These are phyloP conservation scores for Xylariomycetidae sp. DNA, from an alignment of 2,329 filamentous ascomycete species.

Conservation along the genomic window DNA sequence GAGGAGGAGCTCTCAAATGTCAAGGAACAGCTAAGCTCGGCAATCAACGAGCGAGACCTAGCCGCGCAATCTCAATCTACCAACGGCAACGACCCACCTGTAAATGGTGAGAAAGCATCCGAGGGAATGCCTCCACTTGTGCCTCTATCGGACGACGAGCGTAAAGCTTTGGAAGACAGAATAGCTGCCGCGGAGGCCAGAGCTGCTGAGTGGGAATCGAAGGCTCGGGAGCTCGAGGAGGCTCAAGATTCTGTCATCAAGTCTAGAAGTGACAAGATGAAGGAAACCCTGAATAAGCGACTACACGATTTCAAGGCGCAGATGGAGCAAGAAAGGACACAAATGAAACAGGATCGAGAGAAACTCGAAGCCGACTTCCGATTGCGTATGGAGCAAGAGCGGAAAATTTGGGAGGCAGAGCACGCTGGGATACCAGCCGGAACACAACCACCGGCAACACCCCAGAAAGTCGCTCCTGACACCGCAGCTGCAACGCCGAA, in stretches of 20 bases:
- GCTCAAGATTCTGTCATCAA: slow-evolving; percentile 58
- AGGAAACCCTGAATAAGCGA: slow-evolving; percentile 62
- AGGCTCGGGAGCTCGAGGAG: slow-evolving; percentile 60
- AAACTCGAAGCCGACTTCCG: slow-evolving; percentile 53
- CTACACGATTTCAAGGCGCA: slow-evolving; percentile 57
- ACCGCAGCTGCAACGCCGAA: slow-evolving; percentile 30
- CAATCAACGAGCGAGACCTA: slow-evolving; percentile 60
- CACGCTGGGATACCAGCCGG: slow-evolving; percentile 14
- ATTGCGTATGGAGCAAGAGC: slow-evolving; percentile 24
- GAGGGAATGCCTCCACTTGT: slow-evolving; percentile 16
- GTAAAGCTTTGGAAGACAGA: slow-evolving; percentile 57
- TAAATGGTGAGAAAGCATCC: slow-evolving; percentile 20
- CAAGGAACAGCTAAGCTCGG: slow-evolving; percentile 55
- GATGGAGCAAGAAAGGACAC: slow-evolving; percentile 47
- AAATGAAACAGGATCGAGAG: slow-evolving; percentile 59
- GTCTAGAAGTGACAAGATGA: slow-evolving; percentile 65
- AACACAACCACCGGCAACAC: slow-evolving; percentile 30
- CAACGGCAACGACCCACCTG: slow-evolving; percentile 25
- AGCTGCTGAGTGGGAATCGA: slow-evolving; percentile 60
- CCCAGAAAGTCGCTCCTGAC: slow-evolving; percentile 34
- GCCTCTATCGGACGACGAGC: slow-evolving; percentile 51
- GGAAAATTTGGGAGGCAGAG: slow-evolving; percentile 25
- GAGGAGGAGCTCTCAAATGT: slow-evolving; percentile 57
- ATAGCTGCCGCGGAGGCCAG: slow-evolving; percentile 56
- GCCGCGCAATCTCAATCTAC: slow-evolving; percentile 34